Evolutionary conservation across 768 basidiomycete genomes (phyloP).

Genomic region (Hirschioporus abietinus): DNA sequence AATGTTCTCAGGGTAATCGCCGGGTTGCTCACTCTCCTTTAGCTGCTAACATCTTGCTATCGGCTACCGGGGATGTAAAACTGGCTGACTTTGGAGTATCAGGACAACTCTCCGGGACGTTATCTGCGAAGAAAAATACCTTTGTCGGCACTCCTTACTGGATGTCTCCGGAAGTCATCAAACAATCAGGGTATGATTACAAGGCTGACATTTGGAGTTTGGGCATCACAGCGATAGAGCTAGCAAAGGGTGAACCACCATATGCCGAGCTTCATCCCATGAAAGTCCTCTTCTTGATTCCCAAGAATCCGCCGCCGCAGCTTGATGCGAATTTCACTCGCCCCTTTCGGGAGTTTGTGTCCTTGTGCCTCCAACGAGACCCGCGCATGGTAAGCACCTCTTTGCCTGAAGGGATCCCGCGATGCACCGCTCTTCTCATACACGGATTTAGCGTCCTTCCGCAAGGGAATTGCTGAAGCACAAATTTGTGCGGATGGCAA

Average conservation of each 20-base stretch:
- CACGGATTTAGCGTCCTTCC: slow-evolving; percentile 65
- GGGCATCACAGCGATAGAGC: slow-evolving; percentile 95
- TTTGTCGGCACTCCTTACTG: slow-evolving; percentile 98
- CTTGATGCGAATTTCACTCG: slow-evolving; percentile 90
- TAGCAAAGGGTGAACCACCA: slow-evolving; percentile 96
- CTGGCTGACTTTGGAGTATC: slow-evolving; percentile 99
- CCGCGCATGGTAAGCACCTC: slow-evolving; percentile 67
- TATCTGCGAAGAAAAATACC: slow-evolving; percentile 95
- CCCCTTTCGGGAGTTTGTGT: slow-evolving; percentile 90
- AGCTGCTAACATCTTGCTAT: slow-evolving; percentile 94
- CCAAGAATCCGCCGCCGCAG: slow-evolving; percentile 92
- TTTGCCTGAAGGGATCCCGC: not conserved
- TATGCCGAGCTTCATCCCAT: slow-evolving; percentile 98
- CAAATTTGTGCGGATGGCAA: slow-evolving; percentile 92
- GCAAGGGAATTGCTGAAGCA: slow-evolving; percentile 96
- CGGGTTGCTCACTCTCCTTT: slow-evolving; percentile 4
- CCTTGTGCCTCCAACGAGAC: slow-evolving; percentile 89
- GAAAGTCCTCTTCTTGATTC: slow-evolving; percentile 99
- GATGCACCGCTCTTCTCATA: slow-evolving; percentile 15
- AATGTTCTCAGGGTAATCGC: slow-evolving; percentile 10
- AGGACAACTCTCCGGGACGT: slow-evolving; percentile 89
- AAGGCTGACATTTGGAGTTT: slow-evolving; percentile 99
- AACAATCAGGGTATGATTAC: slow-evolving; percentile 98
- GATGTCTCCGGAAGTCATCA: slow-evolving; percentile 99
- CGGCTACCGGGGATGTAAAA: slow-evolving; percentile 92